Percentiles rank a stretch among this genome's conserved stretches.
These are phyloP conservation scores for Avicennia marina DNA, from an alignment of 257 asterid genomes.

Conservation along the genomic window DNA sequence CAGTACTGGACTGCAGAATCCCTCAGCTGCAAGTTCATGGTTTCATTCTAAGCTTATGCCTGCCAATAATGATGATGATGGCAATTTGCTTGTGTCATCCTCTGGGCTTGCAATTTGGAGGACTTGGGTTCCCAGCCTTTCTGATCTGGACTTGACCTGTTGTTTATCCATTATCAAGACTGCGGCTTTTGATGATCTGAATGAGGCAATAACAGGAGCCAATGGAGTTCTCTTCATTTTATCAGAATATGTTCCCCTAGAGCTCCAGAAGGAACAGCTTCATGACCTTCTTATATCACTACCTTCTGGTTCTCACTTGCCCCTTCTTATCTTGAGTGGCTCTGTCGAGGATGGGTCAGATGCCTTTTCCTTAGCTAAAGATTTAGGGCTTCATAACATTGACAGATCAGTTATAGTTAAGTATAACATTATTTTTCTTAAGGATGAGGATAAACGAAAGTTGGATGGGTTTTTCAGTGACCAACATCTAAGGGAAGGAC, in stretches of 20 bases:
- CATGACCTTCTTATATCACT: constrained; percentile 45
- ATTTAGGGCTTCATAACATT: constrained; percentile 49
- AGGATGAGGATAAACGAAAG: constrained; percentile 31
- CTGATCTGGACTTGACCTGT: constrained; percentile 40
- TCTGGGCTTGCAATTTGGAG: constrained; percentile 75
- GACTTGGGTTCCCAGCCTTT: constrained; percentile 50
- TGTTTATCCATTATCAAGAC: constrained; percentile 73
- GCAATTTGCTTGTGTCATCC: constrained; percentile 51
- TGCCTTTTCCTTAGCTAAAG: constrained; percentile 40
- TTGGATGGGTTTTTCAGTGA: constrained; percentile 60
- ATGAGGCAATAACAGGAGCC: constrained; percentile 53
- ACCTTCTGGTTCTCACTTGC: constrained; percentile 65
- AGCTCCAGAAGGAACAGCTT: constrained; percentile 59
- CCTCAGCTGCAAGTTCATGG: constrained; percentile 53
- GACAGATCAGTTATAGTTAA: constrained; percentile 42
- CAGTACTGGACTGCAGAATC: constrained; percentile 20
- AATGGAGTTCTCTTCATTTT: constrained; percentile 64
- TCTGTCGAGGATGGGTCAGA: constrained; percentile 34
- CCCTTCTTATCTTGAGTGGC: constrained; percentile 66
- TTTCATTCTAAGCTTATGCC: constrained; percentile 74
- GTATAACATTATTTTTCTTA: constrained; percentile 44
- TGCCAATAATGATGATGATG: constrained; percentile 20
- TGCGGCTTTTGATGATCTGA: constrained; percentile 31
- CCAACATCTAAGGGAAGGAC: constrained; percentile 57
- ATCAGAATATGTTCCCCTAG: constrained; percentile 52